Evolutionary conservation across 2,329 filamentous ascomycete species (phyloP), one percentile per base, ranked within the genome.

Genomic region (Phaeomoniella chlamydospora): DNA sequence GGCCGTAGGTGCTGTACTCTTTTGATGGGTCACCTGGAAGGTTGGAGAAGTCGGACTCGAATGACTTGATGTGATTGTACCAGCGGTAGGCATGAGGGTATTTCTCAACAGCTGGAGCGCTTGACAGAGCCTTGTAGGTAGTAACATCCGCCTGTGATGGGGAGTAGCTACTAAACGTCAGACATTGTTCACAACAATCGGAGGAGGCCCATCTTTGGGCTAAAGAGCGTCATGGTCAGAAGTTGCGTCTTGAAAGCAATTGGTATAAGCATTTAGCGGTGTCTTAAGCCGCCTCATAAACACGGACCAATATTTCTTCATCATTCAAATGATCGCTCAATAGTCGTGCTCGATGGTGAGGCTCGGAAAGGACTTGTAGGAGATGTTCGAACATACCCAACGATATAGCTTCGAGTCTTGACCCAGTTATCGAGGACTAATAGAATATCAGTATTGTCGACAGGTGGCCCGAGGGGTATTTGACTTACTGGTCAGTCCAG

Each of bases 11-110:
- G 53, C 82, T 87, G 71, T 80, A 83, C 49, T 80, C 71, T 72
- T 90, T 86, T 62, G 81, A 80, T 51, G 87, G 75, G 67, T 96
- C 88, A 62, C 90, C 90, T 40, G 85, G 74, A 36, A 98, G 82
- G 46, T 77, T 81, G 54, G 80, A 71, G 70, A 96, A 96, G 65
- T 96, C 88, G 49, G 80, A 72, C 73, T 92, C 79, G 70, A 83
- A 94, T 52, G 82, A 81, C 61, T 82, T 76, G 58, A 94, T 84
- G 77, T 98, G 88, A 77, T 92, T 94, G 78, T 94, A 94, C 90
- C 90, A 98, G 64, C 90, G 81, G 58, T 84, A 85, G 56, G 81
- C 86, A 69, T 94, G 72, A 55, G 88, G 86, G 77, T 81, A 94
- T 72, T 93, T 93, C 62, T 72, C 70, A 54, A 80, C 74, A 49